Evolutionary conservation across 108 stramenopile genomes (phyloP), one percentile per base, ranked within the genome.

Genomic region (Seminavis robusta): DNA sequence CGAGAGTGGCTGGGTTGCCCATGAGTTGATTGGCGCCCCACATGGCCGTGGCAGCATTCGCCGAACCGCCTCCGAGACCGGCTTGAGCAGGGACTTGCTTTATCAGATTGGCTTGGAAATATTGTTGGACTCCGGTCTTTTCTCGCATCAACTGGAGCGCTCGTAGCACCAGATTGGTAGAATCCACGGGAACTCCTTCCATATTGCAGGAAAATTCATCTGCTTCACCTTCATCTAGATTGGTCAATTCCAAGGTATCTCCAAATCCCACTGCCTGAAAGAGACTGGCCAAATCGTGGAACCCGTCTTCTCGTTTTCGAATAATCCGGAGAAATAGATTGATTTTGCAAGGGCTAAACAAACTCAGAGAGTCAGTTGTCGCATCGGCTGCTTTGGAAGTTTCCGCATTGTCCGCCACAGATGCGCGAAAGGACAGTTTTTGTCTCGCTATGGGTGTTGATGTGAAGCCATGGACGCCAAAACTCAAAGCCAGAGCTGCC

Each of bases 311-410:
- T 40, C 94, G 77, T 68, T 92, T 95, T 25, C 92, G 76, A 58
- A 97, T 56, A 44, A 97, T 94, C 24, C 97, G 92, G n/a, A 96
- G 88, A 67, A 97, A 97, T 7, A 97, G 77, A 65, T 97, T 97
- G 60, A 97, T 83, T 69, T 97, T 97, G 64, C 90, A 92, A 3
- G 97, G 97, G 42, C 89, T 93, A 56, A 95, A 95, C 20, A 95
- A 73, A 7, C 56, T 51, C 21, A 93, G n/a, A n/a, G n/a, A n/a
- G n/a, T n/a, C n/a, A n/a, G n/a, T n/a, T n/a, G n/a, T n/a, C n/a
- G n/a, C n/a, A n/a, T n/a, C n/a, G n/a, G n/a, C n/a, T n/a, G n/a
- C n/a, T n/a, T n/a, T n/a, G n/a, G n/a, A n/a, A n/a, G n/a, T n/a
- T n/a, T n/a, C n/a, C n/a, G n/a, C n/a, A n/a, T n/a, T n/a, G n/a